Evolutionary conservation across 2,329 filamentous ascomycete genomes (phyloP), one percentile per base, ranked within the genome.

Genomic region (Coccinonectria pachysandricola): DNA sequence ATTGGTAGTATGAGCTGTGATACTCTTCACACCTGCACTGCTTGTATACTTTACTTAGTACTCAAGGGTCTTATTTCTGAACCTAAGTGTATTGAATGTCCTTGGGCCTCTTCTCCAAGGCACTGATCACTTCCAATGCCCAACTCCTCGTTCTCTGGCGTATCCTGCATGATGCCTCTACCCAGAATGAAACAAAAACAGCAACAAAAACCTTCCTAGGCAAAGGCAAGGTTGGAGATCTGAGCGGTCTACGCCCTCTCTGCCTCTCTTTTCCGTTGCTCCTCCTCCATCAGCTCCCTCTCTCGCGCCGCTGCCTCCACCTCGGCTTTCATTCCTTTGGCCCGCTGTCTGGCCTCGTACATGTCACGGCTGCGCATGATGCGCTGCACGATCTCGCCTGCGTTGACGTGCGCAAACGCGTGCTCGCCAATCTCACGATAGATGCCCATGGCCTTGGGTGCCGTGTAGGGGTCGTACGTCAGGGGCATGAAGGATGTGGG

Each of bases 271-370:
- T 43, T 42, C 19, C 59, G 55, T 52, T 75, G 68, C 46, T 71
- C 64, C 43, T 68, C 69, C 48, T 79, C 75, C 27, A 79, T 46
- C 13, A 65, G 50, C 57, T 85, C 79, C 33, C 74, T 62, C 40
- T 69, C 56, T 32, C 68, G 65, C 21, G 74, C 69, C 8, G 73
- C 69, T 17, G 70, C 73, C 54, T 96, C 91, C 0, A 74, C 71
- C 24, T 77, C 68, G 1, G 79, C 78, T 62, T 98, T 98, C 40
- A 85, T 71, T 8, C 87, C 81, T 63, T 98, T 98, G 42, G 79
- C 76, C 27, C 82, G 68, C 62, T 98, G 91, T 34, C 91, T 68
- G 45, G 85, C 91, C 60, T 96, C 88, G 54, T 95, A 98, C 49
- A 84, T 70, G 32, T 79, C 79, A 17, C 87, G 69, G 46, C 84